phyloP scores from a whole-genome alignment of 345 rosid genomes.

The Rhizophora mangle region DNA sequence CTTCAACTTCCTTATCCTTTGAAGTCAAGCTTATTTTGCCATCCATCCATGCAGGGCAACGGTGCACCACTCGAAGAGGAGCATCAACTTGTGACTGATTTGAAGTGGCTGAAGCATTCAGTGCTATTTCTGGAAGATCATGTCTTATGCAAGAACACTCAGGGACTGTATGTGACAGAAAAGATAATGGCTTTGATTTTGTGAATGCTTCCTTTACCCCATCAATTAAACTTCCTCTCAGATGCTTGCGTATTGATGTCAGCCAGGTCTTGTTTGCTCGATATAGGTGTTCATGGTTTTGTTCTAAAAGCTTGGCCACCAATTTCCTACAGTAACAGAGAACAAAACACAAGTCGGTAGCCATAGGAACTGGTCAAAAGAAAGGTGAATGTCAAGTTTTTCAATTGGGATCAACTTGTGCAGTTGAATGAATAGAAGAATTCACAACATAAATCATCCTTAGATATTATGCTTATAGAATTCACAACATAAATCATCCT shows the following conservation, averaged over 20 bases:
- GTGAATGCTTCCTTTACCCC: conserved; percentile 56
- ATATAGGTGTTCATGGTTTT: conserved; percentile 60
- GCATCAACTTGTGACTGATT: conserved; percentile 36
- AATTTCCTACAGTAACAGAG: conserved; percentile 45
- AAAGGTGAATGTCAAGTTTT: background rate
- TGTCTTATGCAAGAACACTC: conserved; percentile 74
- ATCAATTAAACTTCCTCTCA: conserved; percentile 63
- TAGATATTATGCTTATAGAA: background rate
- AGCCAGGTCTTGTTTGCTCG: conserved; percentile 87
- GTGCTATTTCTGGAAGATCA: conserved; percentile 19
- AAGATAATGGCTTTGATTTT: conserved; percentile 52
- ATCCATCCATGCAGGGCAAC: conserved; percentile 82
- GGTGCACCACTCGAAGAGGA: conserved; percentile 51
- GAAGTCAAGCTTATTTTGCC: conserved; percentile 27
- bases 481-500: background rate
- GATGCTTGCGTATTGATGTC: conserved; percentile 59
- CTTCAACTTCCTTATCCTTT: conserved; percentile 69
- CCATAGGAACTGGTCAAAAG: background rate
- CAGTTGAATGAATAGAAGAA: background rate
- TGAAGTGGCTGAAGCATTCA: conserved; percentile 32
- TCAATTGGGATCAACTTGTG: background rate
- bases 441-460: background rate
- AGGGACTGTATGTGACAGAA: conserved; percentile 79
- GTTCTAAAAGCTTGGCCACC: conserved; percentile 61
- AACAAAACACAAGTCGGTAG: background rate